Base-by-base conservation (phyloP, 2,329 filamentous ascomycete species). In the Aureobasidium subglaciale region DNA sequence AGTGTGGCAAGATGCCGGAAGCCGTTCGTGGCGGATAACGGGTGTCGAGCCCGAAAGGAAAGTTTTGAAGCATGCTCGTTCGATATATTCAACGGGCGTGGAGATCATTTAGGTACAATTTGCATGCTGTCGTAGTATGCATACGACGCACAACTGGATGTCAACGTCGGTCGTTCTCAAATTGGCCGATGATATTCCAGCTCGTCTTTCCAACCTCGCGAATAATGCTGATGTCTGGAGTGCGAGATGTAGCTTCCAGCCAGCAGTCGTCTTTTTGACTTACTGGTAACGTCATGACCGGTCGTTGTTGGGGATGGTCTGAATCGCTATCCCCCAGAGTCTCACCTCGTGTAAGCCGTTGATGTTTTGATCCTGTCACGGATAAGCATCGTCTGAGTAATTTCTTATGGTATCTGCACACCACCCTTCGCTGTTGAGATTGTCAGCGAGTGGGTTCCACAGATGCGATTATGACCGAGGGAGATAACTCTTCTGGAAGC, bases 281-380 rank as follows among this genome's bases (percentile, higher is more conserved):
- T 49, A 11, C 32, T 35, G 48, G 38, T 40, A 13, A 40, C 24
- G 5, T 15, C 24, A 50, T 30, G 34, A n/a, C 35, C 30, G 16
- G 30, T 20, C 48, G n/a, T 30, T 40, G n/a, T n/a, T 52, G 10
- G 25, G 35, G 11, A 24, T 49, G 35, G 6, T 10, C 9, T 35
- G 15, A 40, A 40, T 52, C 34, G 48, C 34, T 52, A 38, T 52
- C 48, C 35, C 48, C 48, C 48, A 52, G 22, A 52, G 35, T 40
- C 34, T 40, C 48, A 52, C 24, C 24, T 40, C 30, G 24, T 34
- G 25, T 38, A 30, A 25, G 22, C 24, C 48, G 49, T 53, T 53
- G 9, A 5, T 40, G 35, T 53, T 4, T 30, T 18, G 22, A 34
- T 53, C 20, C 37, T 42, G 49, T 42, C 37, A 18, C 10, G 27